A percentile compares a stretch with the other conserved stretches of the same genome.
phyloP scores from a whole-genome alignment of 2,329 filamentous ascomycete species.

The Colletotrichum sansevieriae region DNA sequence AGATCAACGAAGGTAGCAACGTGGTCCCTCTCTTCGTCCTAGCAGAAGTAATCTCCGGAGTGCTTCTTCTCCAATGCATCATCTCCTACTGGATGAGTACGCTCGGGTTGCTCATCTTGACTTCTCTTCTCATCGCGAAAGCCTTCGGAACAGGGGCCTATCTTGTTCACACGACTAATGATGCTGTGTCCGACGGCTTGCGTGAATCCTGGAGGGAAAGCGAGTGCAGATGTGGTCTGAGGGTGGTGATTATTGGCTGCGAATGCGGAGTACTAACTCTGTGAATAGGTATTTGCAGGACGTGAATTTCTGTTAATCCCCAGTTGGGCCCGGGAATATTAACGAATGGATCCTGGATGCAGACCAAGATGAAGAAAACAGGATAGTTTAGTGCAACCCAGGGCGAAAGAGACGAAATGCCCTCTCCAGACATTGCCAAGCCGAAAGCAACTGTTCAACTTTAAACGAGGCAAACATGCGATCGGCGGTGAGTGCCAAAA shows the following conservation, averaged over 20 bases:
- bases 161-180: neutral
- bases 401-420: too few relatives aligned
- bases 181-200: neutral
- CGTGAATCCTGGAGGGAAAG: neutral
- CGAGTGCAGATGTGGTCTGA: constrained; percentile 2
- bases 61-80: neutral
- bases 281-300: constrained; percentile 4
- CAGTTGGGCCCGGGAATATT: neutral
- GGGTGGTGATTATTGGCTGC: constrained; percentile 1
- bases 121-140: neutral
- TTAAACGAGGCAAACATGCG: neutral
- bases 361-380: neutral
- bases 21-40: neutral
- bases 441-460: neutral
- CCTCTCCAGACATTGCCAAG: too few relatives aligned
- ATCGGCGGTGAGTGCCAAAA: constrained; percentile 10
- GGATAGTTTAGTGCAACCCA: too few relatives aligned
- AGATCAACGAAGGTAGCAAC: neutral
- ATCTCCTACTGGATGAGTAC: neutral
- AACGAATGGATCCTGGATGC: neutral
- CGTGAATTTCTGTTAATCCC: neutral
- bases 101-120: neutral
- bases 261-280: constrained; percentile 1
- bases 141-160: constrained; percentile 1
- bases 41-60: neutral